Evolutionary conservation across 495 filamentous ascomycete species (phyloP).

Genomic region (Aspergillus heteromorphus): DNA sequence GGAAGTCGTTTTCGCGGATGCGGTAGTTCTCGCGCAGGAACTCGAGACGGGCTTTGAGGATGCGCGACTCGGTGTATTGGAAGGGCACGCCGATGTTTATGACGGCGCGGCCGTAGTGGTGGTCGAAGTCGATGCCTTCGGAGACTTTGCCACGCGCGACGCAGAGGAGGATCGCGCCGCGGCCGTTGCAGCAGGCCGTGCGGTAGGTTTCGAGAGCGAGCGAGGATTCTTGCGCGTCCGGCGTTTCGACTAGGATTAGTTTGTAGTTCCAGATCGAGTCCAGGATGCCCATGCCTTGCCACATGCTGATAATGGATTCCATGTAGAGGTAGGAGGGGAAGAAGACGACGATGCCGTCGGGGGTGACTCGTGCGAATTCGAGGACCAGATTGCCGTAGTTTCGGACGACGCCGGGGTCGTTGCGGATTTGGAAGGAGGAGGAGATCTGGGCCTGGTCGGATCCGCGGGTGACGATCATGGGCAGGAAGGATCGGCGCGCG

Average conservation of each 20-base stretch:
- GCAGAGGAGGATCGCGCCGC: constrained; percentile 87
- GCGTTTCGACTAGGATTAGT: constrained; percentile 94
- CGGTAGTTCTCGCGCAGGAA: constrained; percentile 96
- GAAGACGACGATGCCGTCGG: constrained; percentile 97
- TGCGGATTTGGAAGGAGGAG: constrained; percentile 87
- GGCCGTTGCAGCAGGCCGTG: constrained; percentile 93
- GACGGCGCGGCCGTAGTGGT: constrained; percentile 96
- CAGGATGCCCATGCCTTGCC: constrained; percentile 96
- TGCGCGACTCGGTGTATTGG: constrained; percentile 97
- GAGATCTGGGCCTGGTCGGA: constrained; percentile 89
- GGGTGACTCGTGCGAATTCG: constrained; percentile 90
- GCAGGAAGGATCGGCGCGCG: constrained; percentile 88
- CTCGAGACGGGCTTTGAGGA: constrained; percentile 91
- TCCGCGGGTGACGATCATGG: constrained; percentile 94
- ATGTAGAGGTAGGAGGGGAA: constrained; percentile 99
- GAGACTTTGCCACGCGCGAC: constrained; percentile 96
- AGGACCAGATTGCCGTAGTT: constrained; percentile 92
- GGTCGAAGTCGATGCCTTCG: constrained; percentile 98
- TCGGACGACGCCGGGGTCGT: constrained; percentile 87
- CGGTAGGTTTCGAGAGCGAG: constrained; percentile 95
- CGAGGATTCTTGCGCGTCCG: constrained; percentile 93
- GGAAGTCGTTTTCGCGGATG: constrained; percentile 94
- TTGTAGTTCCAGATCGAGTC: constrained; percentile 99
- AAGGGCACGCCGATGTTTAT: constrained; percentile 96
- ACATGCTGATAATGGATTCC: constrained; percentile 98